Percentiles rank a stretch among this genome's conserved stretches.
phyloP scores from a whole-genome alignment of 345 rosid species.

The Populus alba region DNA sequence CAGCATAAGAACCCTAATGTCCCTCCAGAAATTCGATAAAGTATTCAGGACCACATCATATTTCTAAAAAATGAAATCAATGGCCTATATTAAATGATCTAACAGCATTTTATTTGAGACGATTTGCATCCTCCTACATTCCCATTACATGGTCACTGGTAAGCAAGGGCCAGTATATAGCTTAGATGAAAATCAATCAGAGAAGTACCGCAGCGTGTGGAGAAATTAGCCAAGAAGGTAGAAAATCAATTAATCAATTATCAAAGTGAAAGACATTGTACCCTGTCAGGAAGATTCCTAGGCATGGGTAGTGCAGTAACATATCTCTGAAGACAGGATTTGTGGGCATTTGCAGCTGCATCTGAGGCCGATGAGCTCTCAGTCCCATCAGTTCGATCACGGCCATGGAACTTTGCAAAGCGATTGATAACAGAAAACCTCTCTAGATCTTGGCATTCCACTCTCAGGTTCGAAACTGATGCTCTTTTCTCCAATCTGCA shows the following conservation, averaged over 20 bases:
- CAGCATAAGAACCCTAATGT: conserved; percentile 22
- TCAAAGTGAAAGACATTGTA: conserved; percentile 90
- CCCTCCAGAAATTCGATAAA: conserved; percentile 32
- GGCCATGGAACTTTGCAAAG: conserved; percentile 80
- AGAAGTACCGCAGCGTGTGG: conserved; percentile 16
- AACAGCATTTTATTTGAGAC: conserved; percentile 30
- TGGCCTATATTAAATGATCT: conserved; percentile 42
- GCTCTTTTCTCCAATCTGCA: conserved; percentile 72
- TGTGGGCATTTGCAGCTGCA: conserved; percentile 38
- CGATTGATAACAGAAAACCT: conserved; percentile 80
- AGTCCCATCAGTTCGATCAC: conserved; percentile 50
- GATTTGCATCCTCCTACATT: conserved; percentile 30
- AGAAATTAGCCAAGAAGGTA: conserved; percentile 27
- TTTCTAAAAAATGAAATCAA: conserved; percentile 39
- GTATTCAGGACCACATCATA: conserved; percentile 32
- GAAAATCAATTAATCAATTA: conserved; percentile 44
- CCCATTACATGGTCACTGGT: conserved; percentile 28
- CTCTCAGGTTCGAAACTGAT: conserved; percentile 61
- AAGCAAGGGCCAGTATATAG: conserved; percentile 25
- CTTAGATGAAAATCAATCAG: conserved; percentile 21
- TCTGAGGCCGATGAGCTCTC: conserved; percentile 47
- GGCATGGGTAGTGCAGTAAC: conserved; percentile 83
- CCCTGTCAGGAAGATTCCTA: conserved; percentile 76
- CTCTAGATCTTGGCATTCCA: conserved; percentile 83
- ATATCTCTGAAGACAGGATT: conserved; percentile 71